A percentile compares a stretch with the other conserved stretches of the same genome.
These are phyloP conservation scores for Phytophthora uliginosa DNA, from an alignment of 352 stramenopile genomes.

Conservation along the genomic window DNA sequence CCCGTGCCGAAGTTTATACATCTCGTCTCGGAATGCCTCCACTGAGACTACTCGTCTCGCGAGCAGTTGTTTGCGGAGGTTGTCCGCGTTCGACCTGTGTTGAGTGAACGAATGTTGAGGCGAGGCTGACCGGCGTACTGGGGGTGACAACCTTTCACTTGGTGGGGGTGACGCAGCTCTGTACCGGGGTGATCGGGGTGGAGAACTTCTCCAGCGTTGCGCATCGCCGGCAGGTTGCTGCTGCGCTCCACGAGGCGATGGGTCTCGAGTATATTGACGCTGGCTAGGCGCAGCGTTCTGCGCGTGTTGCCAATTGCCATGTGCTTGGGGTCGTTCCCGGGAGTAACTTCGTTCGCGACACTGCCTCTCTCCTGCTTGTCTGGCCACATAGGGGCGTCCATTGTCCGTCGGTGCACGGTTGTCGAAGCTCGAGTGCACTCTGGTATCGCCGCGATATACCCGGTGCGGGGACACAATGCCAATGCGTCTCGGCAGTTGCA, in stretches of 20 bases:
- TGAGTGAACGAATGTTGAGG: conserved; percentile 9
- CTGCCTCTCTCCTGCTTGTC: conserved; percentile 4
- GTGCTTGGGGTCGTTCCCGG: conserved; percentile 9
- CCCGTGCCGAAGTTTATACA: conserved; percentile 33
- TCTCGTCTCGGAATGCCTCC: conserved; percentile 38
- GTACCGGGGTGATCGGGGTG: conserved; percentile 12
- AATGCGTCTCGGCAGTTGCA: conserved; percentile 1
- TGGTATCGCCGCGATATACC: not conserved
- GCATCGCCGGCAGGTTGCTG: conserved; percentile 1
- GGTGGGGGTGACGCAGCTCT: conserved; percentile 16
- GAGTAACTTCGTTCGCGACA: conserved; percentile 20
- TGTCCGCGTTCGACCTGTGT: conserved; percentile 1
- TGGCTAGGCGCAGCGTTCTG: not conserved
- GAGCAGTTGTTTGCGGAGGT: conserved; percentile 20
- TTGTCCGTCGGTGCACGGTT: conserved; percentile 6
- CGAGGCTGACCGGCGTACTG: conserved; percentile 14
- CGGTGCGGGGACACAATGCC: not conserved
- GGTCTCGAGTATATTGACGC: conserved; percentile 2
- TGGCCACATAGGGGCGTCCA: conserved; percentile 2
- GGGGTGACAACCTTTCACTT: conserved; percentile 7
- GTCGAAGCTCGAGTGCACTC: conserved; percentile 5
- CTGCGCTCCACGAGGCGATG: not conserved
- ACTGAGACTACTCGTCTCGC: conserved; percentile 40
- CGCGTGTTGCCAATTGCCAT: conserved; percentile 8
- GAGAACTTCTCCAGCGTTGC: conserved; percentile 12